phyloP scores from a whole-genome alignment of 768 basidiomycete species.

The Suillus fuscotomentosus region DNA sequence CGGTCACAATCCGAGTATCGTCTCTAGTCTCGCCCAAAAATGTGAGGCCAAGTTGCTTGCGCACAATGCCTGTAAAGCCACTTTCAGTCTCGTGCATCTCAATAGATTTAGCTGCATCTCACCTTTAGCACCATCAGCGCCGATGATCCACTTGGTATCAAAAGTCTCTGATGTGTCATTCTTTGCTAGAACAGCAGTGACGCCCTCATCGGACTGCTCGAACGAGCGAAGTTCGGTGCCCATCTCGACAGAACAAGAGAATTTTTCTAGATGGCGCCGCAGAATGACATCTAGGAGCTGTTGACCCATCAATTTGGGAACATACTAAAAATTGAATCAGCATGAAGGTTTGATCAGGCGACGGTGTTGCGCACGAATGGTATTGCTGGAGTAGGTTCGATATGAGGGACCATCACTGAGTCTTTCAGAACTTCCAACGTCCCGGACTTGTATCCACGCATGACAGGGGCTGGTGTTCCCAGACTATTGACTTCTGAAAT shows the following conservation, averaged over 20 bases:
- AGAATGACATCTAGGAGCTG: conserved; percentile 26
- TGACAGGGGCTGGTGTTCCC: conserved; percentile 26
- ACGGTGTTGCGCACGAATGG: conserved; percentile 24
- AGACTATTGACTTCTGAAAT: conserved; percentile 33
- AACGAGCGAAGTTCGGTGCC: conserved; percentile 34
- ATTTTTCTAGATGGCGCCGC: conserved; percentile 3
- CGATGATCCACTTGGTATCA: conserved; percentile 12
- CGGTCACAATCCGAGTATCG: conserved; percentile 24
- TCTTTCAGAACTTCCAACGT: conserved; percentile 2
- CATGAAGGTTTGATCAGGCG: not conserved
- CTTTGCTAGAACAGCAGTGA: conserved; percentile 18
- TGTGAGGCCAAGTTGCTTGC: conserved; percentile 6
- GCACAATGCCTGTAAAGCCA: not conserved
- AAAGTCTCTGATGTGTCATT: conserved; percentile 4
- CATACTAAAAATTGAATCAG: conserved; percentile 2
- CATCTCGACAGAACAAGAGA: conserved; percentile 30
- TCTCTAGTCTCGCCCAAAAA: conserved; percentile 32
- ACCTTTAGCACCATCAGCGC: conserved; percentile 21
- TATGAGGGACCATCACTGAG: conserved; percentile 15
- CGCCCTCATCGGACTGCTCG: conserved; percentile 31
- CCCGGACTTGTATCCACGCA: conserved; percentile 30
- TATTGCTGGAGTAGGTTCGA: conserved; percentile 19
- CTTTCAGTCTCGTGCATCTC: not conserved
- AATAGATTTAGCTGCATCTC: not conserved
- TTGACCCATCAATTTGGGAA: conserved; percentile 10